Evolutionary conservation across 177 flowering plant genomes (phyloP).

Genomic region (Tripterygium wilfordii): DNA sequence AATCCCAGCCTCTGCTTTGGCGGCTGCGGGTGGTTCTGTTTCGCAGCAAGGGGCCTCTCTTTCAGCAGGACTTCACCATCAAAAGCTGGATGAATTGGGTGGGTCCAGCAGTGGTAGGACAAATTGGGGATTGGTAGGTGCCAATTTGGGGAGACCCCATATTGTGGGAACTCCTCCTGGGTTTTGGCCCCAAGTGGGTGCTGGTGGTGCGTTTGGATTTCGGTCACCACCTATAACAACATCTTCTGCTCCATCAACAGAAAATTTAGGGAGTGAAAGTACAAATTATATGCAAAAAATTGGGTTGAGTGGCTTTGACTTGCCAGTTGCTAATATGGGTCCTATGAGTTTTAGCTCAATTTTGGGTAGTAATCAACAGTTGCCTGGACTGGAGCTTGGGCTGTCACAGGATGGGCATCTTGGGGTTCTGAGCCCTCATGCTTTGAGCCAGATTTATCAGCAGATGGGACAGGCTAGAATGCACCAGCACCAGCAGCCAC

Average conservation of each 20-base stretch:
- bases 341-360: conserved; percentile 52
- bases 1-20: conserved; percentile 46
- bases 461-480: conserved; percentile 56
- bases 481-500: conserved; percentile 32
- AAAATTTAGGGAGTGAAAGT: conserved; percentile 25
- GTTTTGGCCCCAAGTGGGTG: conserved; percentile 34
- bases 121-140: conserved; percentile 36
- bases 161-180: conserved; percentile 17
- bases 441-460: conserved; percentile 56
- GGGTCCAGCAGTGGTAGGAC: conserved; percentile 31
- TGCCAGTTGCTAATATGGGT: conserved; percentile 28
- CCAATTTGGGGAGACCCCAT: conserved; percentile 36
- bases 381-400: conserved; percentile 55
- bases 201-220: conserved; percentile 27
- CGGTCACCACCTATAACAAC: conserved; percentile 15
- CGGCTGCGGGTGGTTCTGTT: conserved; percentile 30
- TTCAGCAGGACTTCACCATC: conserved; percentile 35
- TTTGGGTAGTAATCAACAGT: conserved; percentile 32
- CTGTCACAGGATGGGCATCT: conserved; percentile 53
- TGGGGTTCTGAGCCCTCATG: conserved; percentile 51
- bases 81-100: conserved; percentile 30
- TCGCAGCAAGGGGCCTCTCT: conserved; percentile 41
- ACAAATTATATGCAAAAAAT: conserved; percentile 36
- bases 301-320: conserved; percentile 42
- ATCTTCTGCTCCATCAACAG: conserved; percentile 20